Evolutionary conservation across 2,329 filamentous ascomycete species (phyloP).

Genomic region (Scedosporium boydii): DNA sequence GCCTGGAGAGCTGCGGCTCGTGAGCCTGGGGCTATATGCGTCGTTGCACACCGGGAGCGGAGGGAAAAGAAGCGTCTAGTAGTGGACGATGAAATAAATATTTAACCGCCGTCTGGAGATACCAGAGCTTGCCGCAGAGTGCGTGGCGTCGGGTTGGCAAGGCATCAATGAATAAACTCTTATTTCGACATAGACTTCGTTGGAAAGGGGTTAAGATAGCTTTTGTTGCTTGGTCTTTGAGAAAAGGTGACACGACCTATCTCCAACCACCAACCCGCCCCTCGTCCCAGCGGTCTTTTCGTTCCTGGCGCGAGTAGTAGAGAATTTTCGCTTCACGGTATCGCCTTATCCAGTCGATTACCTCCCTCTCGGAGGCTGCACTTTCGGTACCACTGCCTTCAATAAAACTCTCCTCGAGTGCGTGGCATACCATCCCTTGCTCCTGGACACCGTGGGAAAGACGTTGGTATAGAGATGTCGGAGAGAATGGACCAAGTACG

Average conservation of each 20-base stretch:
- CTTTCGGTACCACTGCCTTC: slow-evolving; percentile 40
- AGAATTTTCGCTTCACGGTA: slow-evolving; percentile 73
- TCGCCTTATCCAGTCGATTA: slow-evolving; percentile 71
- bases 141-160: too few species aligned
- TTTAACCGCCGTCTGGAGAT: too few species aligned
- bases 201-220: not conserved
- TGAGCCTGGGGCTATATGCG: too few species aligned
- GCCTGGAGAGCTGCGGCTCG: too few species aligned
- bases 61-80: too few species aligned
- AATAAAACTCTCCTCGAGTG: slow-evolving; percentile 87
- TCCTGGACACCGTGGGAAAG: slow-evolving; percentile 69
- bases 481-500: slow-evolving; percentile 74
- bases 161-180: too few species aligned
- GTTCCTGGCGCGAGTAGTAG: slow-evolving; percentile 72
- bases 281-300: slow-evolving; percentile 92
- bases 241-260: slow-evolving; percentile 29
- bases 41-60: too few species aligned
- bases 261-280: slow-evolving; percentile 92
- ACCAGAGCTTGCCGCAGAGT: too few species aligned
- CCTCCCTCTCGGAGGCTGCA: slow-evolving; percentile 67
- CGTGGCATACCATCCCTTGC: slow-evolving; percentile 70
- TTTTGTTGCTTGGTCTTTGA: not conserved
- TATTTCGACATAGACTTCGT: not conserved
- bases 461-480: slow-evolving; percentile 76
- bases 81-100: too few species aligned